Evolutionary conservation across 1,139 yeast genomes (phyloP).

Genomic region (Saccharomyces hybrid): DNA sequence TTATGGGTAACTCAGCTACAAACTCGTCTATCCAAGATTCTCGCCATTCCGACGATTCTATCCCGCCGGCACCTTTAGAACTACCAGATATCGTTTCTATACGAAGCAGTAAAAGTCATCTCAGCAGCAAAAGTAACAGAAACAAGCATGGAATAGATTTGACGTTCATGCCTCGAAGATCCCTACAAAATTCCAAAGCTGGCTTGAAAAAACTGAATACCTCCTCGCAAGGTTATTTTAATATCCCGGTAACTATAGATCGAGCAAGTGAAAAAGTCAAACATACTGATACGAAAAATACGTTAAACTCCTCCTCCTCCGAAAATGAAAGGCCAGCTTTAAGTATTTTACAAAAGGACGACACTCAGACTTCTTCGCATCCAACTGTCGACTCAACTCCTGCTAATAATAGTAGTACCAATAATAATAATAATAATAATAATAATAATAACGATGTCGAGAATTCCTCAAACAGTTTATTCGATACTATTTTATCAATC

Average conservation of each 20-base stretch:
- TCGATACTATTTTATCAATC: conserved; percentile 17
- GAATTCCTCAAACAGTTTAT: conserved; percentile 11
- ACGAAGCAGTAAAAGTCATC: conserved; percentile 4
- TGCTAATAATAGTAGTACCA: neutral
- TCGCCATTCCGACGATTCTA: conserved; percentile 1
- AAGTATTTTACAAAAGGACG: neutral
- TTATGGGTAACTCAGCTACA: neutral
- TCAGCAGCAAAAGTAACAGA: neutral
- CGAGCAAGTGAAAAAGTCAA: neutral
- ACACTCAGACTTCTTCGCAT: neutral
- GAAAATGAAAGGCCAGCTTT: neutral
- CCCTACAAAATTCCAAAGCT: conserved; percentile 20
- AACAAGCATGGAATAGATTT: conserved; percentile 8
- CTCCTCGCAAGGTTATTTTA: conserved; percentile 12
- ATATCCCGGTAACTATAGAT: conserved; percentile 18
- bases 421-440: too few relatives aligned
- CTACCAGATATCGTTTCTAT: conserved; percentile 20
- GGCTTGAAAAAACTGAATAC: conserved; percentile 17
- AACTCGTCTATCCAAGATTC: neutral
- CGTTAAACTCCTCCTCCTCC: neutral
- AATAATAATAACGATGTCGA: conserved; percentile 3
- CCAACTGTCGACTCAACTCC: neutral
- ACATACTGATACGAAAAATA: neutral
- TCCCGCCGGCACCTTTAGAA: conserved; percentile 10
- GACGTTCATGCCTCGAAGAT: conserved; percentile 15